Evolutionary conservation across 441 rosid species (phyloP), one percentile per base, ranked within the genome.

Genomic region (Geranium incanum): DNA sequence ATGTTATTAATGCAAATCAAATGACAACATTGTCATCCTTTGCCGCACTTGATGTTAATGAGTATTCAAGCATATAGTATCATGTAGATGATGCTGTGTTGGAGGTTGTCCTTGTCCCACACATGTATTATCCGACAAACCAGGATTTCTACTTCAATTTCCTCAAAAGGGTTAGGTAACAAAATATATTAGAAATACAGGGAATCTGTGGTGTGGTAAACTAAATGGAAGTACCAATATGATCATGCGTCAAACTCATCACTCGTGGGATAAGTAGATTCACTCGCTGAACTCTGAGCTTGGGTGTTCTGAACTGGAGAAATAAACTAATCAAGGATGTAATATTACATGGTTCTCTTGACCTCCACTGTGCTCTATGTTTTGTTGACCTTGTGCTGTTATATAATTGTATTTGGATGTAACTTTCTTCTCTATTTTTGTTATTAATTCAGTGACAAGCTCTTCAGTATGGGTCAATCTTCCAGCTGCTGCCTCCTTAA

Each of bases 391-490:
- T 70, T 23, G 5, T 67, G 45, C 67, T 81, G 18, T 60, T 79
- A 52, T 59, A 71, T 68, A 37, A 41, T 71, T 70, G 15, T 45
- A 66, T 41, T 69, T 19, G 66, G 68, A 72, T 74, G 70, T 23
- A 77, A 78, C 72, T 79, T 19, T 55, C 21, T 13, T 28, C 16
- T 70, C 59, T 52, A 37, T 50, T 78, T 62, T 65, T 68, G 28
- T 71, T 69, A 76, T 74, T 71, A 4, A 78, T 57, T 69, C 90
- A 95, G 99, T 95, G 83, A 95, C 97, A 45, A 95, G 99, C 84
- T 88, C 98, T 81, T 95, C 98, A 3, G 99, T 95, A 60, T 91
- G 84, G 92, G 87, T 93, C 45, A 95, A 95, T 83, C 84, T 95
- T 77, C 98, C 99, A 72, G 97, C 92, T 84, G 98, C 99, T 38